These are phyloP conservation scores for Persicaria tinctoria DNA, from an alignment of 148 eudicot genomes.

Conservation along the genomic window DNA sequence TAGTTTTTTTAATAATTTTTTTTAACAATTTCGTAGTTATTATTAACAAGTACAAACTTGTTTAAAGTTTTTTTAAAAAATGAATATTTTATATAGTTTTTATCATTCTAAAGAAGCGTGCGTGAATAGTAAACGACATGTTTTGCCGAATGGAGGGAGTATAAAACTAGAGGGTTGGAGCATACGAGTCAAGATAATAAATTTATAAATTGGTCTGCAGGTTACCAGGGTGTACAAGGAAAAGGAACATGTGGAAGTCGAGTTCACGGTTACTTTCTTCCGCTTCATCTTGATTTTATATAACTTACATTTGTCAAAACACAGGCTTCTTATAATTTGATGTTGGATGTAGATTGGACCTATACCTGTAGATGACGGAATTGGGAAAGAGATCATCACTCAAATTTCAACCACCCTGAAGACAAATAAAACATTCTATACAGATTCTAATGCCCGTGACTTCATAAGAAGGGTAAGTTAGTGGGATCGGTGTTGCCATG, in stretches of 20 bases:
- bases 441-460: slow-evolving; percentile 80
- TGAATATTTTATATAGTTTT: no score
- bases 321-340: slow-evolving; percentile 13
- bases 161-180: neutral
- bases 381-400: slow-evolving; percentile 59
- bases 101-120: no score
- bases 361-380: slow-evolving; percentile 59
- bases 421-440: slow-evolving; percentile 59
- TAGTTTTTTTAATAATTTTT: no score
- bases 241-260: slow-evolving; percentile 74
- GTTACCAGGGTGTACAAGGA: slow-evolving; percentile 63
- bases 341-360: slow-evolving; percentile 55
- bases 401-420: slow-evolving; percentile 46
- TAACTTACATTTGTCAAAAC: neutral
- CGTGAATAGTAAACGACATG: no score
- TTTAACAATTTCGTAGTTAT: no score
- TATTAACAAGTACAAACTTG: no score
- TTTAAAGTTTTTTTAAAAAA: no score
- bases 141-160: no score
- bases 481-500: neutral
- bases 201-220: slow-evolving; percentile 30
- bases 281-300: slow-evolving; percentile 8
- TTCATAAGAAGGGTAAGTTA: slow-evolving; percentile 60
- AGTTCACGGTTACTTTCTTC: slow-evolving; percentile 47
- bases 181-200: neutral